phyloP scores from a whole-genome alignment of 768 basidiomycete genomes.

The Lentinula guzmanii region DNA sequence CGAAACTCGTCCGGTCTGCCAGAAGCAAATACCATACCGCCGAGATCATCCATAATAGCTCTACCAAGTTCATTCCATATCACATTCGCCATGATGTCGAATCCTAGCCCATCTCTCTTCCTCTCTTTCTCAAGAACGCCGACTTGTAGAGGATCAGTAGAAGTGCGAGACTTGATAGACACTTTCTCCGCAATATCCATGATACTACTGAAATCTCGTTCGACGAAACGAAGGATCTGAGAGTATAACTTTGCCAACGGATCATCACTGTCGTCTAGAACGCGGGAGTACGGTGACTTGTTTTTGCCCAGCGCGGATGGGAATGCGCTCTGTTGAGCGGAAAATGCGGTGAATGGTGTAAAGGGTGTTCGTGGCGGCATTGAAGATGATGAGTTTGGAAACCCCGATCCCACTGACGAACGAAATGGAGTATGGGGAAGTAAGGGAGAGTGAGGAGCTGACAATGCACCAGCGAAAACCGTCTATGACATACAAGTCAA shows the following conservation, averaged over 20 bases:
- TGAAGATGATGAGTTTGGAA: conserved; percentile 46
- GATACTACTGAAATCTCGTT: conserved; percentile 65
- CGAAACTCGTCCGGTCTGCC: conserved; percentile 89
- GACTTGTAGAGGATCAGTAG: not conserved
- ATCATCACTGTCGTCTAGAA: conserved; percentile 63
- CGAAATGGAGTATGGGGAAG: conserved; percentile 72
- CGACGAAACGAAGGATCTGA: conserved; percentile 74
- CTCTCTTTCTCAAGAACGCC: conserved; percentile 6
- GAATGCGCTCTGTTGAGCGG: conserved; percentile 32
- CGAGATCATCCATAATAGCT: conserved; percentile 82
- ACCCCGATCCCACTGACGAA: conserved; percentile 29
- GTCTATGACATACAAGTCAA: conserved; percentile 38
- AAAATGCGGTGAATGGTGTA: conserved; percentile 41
- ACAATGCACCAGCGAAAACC: conserved; percentile 65
- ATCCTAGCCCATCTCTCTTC: conserved; percentile 34
- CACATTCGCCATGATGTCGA: conserved; percentile 83
- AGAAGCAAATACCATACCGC: conserved; percentile 79
- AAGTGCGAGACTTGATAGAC: conserved; percentile 36
- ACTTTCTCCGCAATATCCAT: conserved; percentile 75
- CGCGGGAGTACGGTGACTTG: conserved; percentile 33
- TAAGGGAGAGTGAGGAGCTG: conserved; percentile 66
- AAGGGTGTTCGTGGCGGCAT: conserved; percentile 52
- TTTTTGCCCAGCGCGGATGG: conserved; percentile 20
- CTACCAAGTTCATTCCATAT: conserved; percentile 83
- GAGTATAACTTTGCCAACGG: conserved; percentile 76